Base-by-base conservation (phyloP, 768 basidiomycete species). In the Mycena rosella region DNA sequence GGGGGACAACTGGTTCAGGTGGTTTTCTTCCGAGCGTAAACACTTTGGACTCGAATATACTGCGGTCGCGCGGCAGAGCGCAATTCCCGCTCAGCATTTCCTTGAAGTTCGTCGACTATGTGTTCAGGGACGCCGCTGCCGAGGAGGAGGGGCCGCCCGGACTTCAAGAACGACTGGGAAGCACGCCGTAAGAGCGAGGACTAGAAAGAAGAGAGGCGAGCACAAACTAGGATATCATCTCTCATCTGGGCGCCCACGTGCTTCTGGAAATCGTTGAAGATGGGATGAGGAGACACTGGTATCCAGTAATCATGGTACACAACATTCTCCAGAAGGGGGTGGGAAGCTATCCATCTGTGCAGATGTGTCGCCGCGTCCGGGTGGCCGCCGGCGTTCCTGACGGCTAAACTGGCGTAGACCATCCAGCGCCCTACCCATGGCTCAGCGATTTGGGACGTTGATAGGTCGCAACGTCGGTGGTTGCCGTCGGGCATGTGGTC, bases 361-460 rank as follows among this genome's bases (percentile, higher is more conserved):
- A 93, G 60, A 72, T 88, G 83, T 45, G 79, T 77, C 0, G 91
- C 87, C 17, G 91, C 92, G 60, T 91, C 88, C 2, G 87, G 82
- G 62, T 85, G 82, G 18, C 91, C 92, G 15, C 92, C 92, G 24
- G 84, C 83, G 48, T 81, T 78, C 64, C 77, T 80, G 30, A 89
- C 86, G 29, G 91, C 90, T 29, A 81, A 75, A 44, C 82, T 78
- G n/a, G 84, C 78, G 61, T 87, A 84, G 18, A 84, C 79, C 81
- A 92, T 83, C 87, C 88, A 92, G 17, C 87, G 86, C 18, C 89
- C 81, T 68, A 87, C 79, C 87, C 88, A 92, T 0, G 91, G 89
- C 8, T 82, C 80, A 4, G 78, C 80, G 40, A 87, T 74, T 53
- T 82, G 73, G 34, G 84, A 78, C 0, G 83, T 79, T 8, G 82